Base-by-base conservation (phyloP, 306 rosid species). In the Comarum palustre region DNA sequence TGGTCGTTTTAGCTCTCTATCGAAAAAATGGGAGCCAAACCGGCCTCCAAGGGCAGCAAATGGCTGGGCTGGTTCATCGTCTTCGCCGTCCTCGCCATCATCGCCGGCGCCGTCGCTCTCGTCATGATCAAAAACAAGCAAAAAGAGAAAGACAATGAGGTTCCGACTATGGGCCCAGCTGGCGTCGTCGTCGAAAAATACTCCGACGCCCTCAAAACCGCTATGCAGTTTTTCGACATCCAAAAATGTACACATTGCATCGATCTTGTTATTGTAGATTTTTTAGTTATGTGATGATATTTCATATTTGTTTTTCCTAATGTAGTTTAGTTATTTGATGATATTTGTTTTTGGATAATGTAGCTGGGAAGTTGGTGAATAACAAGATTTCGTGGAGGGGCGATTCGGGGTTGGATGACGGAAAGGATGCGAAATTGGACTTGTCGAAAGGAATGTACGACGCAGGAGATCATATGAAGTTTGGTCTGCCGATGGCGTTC, bases 401-500 rank as follows among this genome's bases (percentile, higher is more conserved):
- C 74, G 82, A 95, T 88, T 95, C 99, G 2, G 96, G 81, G 43
- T 78, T 91, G 65, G 74, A 82, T 68, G 99, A 95, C 81, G 99
- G 99, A 72, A 82, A 59, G 8, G 89, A 87, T 64, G 93, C 79
- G 6, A 70, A 64, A 0, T 51, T 90, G 87, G 97, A 95, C 85
- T 89, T 95, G 72, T 19, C 96, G 8, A 95, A 91, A 73, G 99
- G 99, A 75, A 83, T 95, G 97, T 95, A 82, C 68, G 99, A 95
- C 73, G 96, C 99, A 7, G 99, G 99, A 69, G 99, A 95, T 87
- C 88, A 83, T 60, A 88, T 95, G 84, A 95, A 95, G 83, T 95
- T 95, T 75, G 96, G 95, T 77, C 88, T 94, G 74, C 99, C 99
- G 0, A 79, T 94, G 96, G 97, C 99, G 65, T 94, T 77, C 69